These are phyloP conservation scores for Hansenula sp. DNA, from an alignment of 1,139 yeast genomes.

Conservation along the genomic window DNA sequence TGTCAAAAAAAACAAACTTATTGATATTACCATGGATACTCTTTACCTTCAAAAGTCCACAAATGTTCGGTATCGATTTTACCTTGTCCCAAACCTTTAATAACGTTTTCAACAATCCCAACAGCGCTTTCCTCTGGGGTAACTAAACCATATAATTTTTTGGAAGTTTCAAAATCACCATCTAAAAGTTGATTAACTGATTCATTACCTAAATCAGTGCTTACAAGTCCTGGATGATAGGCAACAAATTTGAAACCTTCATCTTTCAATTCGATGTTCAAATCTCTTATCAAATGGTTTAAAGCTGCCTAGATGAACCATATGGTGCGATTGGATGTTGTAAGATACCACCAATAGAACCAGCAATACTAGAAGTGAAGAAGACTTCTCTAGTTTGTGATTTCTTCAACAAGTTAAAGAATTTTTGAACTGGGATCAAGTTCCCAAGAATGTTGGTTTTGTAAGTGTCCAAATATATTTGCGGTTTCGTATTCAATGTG, in stretches of 20 bases:
- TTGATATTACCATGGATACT: not conserved
- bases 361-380: slow-evolving; percentile 23
- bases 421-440: slow-evolving; percentile 16
- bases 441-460: slow-evolving; percentile 24
- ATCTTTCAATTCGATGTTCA: slow-evolving; percentile 23
- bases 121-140: not conserved
- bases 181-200: not conserved
- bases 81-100: not conserved
- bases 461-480: not conserved
- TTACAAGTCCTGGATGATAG: slow-evolving; percentile 31
- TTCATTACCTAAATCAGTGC: slow-evolving; percentile 24
- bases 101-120: slow-evolving; percentile 5
- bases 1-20: no score
- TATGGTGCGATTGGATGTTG: slow-evolving; percentile 24
- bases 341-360: slow-evolving; percentile 17
- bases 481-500: not conserved
- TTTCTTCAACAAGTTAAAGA: slow-evolving; percentile 18
- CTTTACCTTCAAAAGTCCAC: not conserved
- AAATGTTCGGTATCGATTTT: not conserved
- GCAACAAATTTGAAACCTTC: slow-evolving; percentile 26
- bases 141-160: not conserved
- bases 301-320: slow-evolving; percentile 33
- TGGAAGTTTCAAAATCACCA: not conserved
- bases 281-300: slow-evolving; percentile 22
- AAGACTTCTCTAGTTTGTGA: slow-evolving; percentile 17